Evolutionary conservation across 306 rosid species (phyloP).

Genomic region (Trichosanthes truncata): DNA sequence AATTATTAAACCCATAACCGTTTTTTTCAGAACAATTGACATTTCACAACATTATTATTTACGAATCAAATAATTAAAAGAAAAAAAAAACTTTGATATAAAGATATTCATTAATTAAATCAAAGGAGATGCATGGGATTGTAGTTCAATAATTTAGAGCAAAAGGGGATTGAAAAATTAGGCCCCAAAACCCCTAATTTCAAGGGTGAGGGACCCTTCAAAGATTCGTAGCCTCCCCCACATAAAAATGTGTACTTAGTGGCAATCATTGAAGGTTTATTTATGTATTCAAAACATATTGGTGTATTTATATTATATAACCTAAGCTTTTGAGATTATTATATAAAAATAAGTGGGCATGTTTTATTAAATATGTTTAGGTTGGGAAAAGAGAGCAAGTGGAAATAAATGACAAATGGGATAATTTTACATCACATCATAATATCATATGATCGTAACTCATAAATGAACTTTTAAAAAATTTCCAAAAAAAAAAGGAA

Average conservation of each 20-base stretch:
- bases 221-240: constrained; percentile 23
- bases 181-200: constrained; percentile 32
- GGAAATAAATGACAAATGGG: background rate
- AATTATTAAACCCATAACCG: background rate
- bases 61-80: background rate
- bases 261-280: constrained; percentile 52
- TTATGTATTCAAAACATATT: background rate
- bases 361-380: background rate
- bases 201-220: constrained; percentile 38
- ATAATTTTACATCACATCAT: background rate
- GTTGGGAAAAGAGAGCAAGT: background rate
- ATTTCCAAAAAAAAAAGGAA: background rate
- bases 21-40: background rate
- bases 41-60: background rate
- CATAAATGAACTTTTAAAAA: background rate
- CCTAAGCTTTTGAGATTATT: background rate
- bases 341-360: background rate
- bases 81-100: background rate
- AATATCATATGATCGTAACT: too few relatives aligned
- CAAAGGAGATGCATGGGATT: background rate
- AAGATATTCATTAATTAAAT: background rate
- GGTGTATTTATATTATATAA: background rate
- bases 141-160: background rate
- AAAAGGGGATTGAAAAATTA: constrained; percentile 23
- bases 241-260: constrained; percentile 21